A percentile compares a stretch with the other conserved stretches of the same genome.
phyloP scores from a whole-genome alignment of 2,329 filamentous ascomycete genomes.

The Xylaria sp. region DNA sequence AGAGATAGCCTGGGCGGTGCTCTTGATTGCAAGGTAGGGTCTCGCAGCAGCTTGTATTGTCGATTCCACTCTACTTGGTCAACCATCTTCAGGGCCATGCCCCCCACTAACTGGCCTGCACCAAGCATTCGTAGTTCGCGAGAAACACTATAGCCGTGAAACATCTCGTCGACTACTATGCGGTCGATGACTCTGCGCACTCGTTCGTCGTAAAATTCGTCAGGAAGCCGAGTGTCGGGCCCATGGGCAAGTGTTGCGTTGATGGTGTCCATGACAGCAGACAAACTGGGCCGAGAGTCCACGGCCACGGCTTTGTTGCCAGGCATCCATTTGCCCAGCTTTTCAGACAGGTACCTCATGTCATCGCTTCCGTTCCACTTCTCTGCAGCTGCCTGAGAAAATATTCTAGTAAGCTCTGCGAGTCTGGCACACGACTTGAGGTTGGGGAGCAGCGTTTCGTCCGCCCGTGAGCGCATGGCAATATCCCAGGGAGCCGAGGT shows the following conservation, averaged over 20 bases:
- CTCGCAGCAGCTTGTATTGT: neutral
- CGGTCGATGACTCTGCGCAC: conserved; percentile 8
- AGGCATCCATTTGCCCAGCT: conserved; percentile 13
- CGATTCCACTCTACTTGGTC: conserved; percentile 17
- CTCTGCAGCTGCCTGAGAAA: conserved; percentile 5
- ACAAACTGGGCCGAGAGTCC: conserved; percentile 10
- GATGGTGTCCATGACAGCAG: conserved; percentile 6
- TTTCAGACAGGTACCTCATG: conserved; percentile 3
- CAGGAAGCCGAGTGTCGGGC: conserved; percentile 11
- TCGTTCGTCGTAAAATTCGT: conserved; percentile 15
- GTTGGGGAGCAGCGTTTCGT: conserved; percentile 8
- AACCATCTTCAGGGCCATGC: conserved; percentile 12
- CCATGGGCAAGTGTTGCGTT: conserved; percentile 15
- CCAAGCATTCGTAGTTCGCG: conserved; percentile 11
- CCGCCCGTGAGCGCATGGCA: conserved; percentile 11
- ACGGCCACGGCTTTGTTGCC: conserved; percentile 11
- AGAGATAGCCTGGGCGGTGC: conserved; percentile 7
- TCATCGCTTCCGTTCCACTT: conserved; percentile 16
- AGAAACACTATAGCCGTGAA: conserved; percentile 10
- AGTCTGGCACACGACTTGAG: conserved; percentile 14
- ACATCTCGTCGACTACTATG: conserved; percentile 11
- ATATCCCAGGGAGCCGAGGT: conserved; percentile 8
- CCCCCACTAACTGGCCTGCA: conserved; percentile 11
- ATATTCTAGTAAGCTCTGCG: conserved; percentile 7
- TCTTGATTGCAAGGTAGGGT: neutral